Evolutionary conservation across 2,329 filamentous ascomycete genomes (phyloP), one percentile per base, ranked within the genome.

Genomic region (Monosporascus sp.): DNA sequence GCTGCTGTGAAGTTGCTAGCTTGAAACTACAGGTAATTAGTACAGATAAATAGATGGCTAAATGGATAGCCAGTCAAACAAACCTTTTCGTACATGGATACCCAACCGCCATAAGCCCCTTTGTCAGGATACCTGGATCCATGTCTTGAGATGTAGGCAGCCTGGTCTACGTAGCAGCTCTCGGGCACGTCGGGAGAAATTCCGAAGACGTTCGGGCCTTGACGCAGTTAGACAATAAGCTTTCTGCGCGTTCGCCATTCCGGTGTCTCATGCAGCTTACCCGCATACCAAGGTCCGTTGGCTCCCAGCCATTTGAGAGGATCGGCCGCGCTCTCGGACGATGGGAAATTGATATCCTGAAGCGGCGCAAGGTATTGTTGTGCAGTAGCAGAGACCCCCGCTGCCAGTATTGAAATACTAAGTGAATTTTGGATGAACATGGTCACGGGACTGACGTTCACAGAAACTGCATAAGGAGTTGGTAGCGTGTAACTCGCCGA

Each of bases 41-140:
- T 4, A 0, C 11, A 7, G 24, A 57, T 14, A 55, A 14, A 25
- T 3, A 35, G 15, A 20, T 25, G 25, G 17, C 18, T 35, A 44
- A 25, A 22, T 48, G 22, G 22, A 22, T 22, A 24, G 41, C 55
- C 35, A 52, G 56, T 43, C 20, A 27, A 6, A 64, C 67, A 55
- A 57, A 78, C 74, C 53, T 73, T 70, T 2, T 70, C 58, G 43
- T 72, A 66, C 68, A 80, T 72, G 5, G 71, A 70, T 2, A 74
- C 65, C 84, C 84, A 88, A 46, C 75, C 73, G 5, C 71, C 68
- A 55, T 85, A 85, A 5, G 84, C 82, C 4, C 82, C 81, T 1
- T 69, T 69, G 56, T 86, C 84, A 0, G 83, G 83, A 60, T 80
- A 88, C 43, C 83, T 74, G 43, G 81, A 84, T 18, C 84, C 84